Evolutionary conservation across 106 monocot species (phyloP).

Genomic region (Apostasia shenzhenica): DNA sequence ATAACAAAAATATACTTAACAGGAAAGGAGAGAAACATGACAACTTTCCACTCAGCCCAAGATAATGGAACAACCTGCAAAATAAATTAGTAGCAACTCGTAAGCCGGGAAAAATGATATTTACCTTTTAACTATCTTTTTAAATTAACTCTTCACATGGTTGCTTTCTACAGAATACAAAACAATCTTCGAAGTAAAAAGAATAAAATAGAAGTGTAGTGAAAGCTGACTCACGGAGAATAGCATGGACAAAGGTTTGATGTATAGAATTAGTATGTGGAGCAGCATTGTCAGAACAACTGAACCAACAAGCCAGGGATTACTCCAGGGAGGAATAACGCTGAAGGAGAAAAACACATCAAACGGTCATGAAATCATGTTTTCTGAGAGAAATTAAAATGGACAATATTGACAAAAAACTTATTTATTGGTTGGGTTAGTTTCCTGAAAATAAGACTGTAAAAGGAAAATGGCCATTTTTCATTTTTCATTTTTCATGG

Average conservation of each 20-base stretch:
- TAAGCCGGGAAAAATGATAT: background rate
- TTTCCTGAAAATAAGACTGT: too few species aligned
- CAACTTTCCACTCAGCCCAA: slow-evolving; percentile 80
- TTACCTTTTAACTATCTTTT: too few species aligned
- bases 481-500: too few species aligned
- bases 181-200: background rate
- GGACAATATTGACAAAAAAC: too few species aligned
- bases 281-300: slow-evolving; percentile 89
- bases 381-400: too few species aligned
- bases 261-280: slow-evolving; percentile 77
- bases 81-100: background rate
- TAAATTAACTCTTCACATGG: too few species aligned
- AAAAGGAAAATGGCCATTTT: too few species aligned
- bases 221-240: slow-evolving; percentile 76
- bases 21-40: slow-evolving; percentile 91
- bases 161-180: too few species aligned
- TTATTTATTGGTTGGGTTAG: too few species aligned
- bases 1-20: slow-evolving; percentile 37
- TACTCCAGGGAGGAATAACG: slow-evolving; percentile 96
- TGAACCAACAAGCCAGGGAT: slow-evolving; percentile 88
- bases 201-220: background rate
- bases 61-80: slow-evolving; percentile 91
- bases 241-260: slow-evolving; percentile 80
- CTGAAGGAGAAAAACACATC: slow-evolving; percentile 30
- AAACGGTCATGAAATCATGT: too few species aligned